A percentile compares a stretch with the other conserved stretches of the same genome.
Conservation (phyloP, 2,329 filamentous ascomycete species). For the Aureobasidium zeae region DNA sequence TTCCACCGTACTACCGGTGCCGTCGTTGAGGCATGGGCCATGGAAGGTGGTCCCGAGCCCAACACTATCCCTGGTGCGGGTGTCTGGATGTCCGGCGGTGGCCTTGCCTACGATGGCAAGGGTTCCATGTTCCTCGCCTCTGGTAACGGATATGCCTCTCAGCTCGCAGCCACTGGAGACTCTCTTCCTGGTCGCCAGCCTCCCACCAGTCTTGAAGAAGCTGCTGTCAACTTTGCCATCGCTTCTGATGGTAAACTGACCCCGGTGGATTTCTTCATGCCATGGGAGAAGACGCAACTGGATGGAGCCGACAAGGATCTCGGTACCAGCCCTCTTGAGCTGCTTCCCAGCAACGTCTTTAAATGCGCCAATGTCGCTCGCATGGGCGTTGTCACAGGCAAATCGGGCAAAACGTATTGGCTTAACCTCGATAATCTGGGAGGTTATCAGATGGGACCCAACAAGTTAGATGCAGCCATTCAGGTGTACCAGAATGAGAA, state of each 20-base stretch:
- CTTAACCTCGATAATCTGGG: slow-evolving; percentile 42
- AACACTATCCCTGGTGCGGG: slow-evolving; percentile 35
- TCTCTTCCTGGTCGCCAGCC: slow-evolving; percentile 38
- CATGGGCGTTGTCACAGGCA: slow-evolving; percentile 43
- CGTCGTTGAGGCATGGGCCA: slow-evolving; percentile 38
- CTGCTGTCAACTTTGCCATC: slow-evolving; percentile 42
- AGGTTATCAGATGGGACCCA: slow-evolving; percentile 39
- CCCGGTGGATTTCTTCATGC: slow-evolving; percentile 44
- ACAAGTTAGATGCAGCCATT: slow-evolving; percentile 37
- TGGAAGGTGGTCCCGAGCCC: slow-evolving; percentile 34
- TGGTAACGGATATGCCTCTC: slow-evolving; percentile 42
- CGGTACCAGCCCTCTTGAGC: slow-evolving; percentile 37
- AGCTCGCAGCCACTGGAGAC: slow-evolving; percentile 31
- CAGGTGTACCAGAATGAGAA: slow-evolving; percentile 40
- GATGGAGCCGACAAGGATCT: slow-evolving; percentile 44
- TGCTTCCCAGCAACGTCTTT: slow-evolving; percentile 37
- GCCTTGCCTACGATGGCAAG: slow-evolving; percentile 38
- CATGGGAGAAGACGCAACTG: slow-evolving; percentile 40
- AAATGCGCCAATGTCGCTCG: slow-evolving; percentile 36
- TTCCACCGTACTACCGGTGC: slow-evolving; percentile 39
- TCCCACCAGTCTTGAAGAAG: slow-evolving; percentile 40
- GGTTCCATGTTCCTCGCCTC: slow-evolving; percentile 41
- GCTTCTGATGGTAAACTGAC: slow-evolving; percentile 36
- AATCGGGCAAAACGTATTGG: slow-evolving; percentile 44
- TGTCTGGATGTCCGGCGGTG: slow-evolving; percentile 44